phyloP scores from a whole-genome alignment of 1,284 basidiomycete species.

The Ceratobasidium sp. region DNA sequence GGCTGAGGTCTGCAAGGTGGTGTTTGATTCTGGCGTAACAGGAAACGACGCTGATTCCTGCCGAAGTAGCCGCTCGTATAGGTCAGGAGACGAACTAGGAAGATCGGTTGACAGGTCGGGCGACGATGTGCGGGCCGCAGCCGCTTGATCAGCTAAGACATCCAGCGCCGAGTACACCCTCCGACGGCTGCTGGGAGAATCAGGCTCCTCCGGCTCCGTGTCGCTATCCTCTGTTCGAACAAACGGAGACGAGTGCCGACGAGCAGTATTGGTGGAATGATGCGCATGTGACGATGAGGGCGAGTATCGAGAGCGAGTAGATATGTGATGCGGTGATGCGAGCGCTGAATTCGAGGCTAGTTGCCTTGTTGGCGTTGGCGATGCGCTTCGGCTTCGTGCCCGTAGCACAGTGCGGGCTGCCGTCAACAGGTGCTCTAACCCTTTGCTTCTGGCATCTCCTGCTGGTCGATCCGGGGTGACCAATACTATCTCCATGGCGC shows the following conservation, averaged over 20 bases:
- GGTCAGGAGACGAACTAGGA: background rate
- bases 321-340: conserved; percentile 22
- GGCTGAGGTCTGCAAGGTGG: background rate
- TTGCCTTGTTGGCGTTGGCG: conserved; percentile 29
- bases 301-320: background rate
- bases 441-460: background rate
- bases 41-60: background rate
- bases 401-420: conserved; percentile 32
- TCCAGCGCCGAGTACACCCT: conserved; percentile 34
- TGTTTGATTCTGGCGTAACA: background rate
- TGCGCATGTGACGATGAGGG: background rate
- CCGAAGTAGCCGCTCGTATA: background rate
- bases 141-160: conserved; percentile 30
- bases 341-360: conserved; percentile 19
- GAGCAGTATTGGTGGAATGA: background rate
- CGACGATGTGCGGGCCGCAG: conserved; percentile 25
- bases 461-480: conserved; percentile 17
- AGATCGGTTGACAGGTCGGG: conserved; percentile 18
- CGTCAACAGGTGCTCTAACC: conserved; percentile 24
- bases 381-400: conserved; percentile 30
- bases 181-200: background rate
- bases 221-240: conserved; percentile 21
- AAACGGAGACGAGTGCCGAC: conserved; percentile 30
- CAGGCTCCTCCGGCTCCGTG: conserved; percentile 19
- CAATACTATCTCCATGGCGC: background rate